These are phyloP conservation scores for Pleurotus tuber-regium DNA, from an alignment of 768 basidiomycete genomes.

Conservation along the genomic window DNA sequence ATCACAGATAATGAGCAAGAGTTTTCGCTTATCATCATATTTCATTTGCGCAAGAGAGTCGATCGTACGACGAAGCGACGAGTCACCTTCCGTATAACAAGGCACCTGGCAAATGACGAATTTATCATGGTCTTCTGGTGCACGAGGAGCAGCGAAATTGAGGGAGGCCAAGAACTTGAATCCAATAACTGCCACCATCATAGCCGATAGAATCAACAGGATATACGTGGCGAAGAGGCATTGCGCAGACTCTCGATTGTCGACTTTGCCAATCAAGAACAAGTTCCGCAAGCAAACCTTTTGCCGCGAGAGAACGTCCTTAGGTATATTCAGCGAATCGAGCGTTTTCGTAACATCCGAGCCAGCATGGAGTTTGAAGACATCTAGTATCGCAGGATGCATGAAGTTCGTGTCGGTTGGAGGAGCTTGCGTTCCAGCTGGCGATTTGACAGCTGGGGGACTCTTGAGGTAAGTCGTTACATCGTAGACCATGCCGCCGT, in stretches of 20 bases:
- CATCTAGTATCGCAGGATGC: slow-evolving; percentile 58
- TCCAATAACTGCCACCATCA: slow-evolving; percentile 94
- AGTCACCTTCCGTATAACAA: slow-evolving; percentile 96
- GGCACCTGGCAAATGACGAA: slow-evolving; percentile 98
- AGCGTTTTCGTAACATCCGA: slow-evolving; percentile 78
- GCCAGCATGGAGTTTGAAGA: slow-evolving; percentile 79
- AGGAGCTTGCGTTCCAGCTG: slow-evolving; percentile 44
- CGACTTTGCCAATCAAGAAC: slow-evolving; percentile 88
- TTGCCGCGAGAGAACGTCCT: slow-evolving; percentile 63
- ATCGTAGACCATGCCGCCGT: slow-evolving; percentile 85
- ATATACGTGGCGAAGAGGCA: slow-evolving; percentile 92
- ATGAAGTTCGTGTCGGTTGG: slow-evolving; percentile 63
- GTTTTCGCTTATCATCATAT: slow-evolving; percentile 98
- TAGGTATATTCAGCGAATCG: slow-evolving; percentile 58
- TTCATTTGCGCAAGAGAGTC: slow-evolving; percentile 92
- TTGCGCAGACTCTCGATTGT: slow-evolving; percentile 88
- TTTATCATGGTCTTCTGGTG: slow-evolving; percentile 94
- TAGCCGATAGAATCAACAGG: slow-evolving; percentile 79
- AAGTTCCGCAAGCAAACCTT: slow-evolving; percentile 90
- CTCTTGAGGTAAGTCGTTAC: slow-evolving; percentile 75
- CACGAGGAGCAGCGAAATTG: slow-evolving; percentile 75
- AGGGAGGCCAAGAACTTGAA: slow-evolving; percentile 95
- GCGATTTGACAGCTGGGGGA: slow-evolving; percentile 54
- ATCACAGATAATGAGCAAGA: slow-evolving; percentile 92
- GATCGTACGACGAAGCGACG: slow-evolving; percentile 82